Conservation (phyloP, 2,329 filamentous ascomycete genomes). For the Lachnellula suecica region DNA sequence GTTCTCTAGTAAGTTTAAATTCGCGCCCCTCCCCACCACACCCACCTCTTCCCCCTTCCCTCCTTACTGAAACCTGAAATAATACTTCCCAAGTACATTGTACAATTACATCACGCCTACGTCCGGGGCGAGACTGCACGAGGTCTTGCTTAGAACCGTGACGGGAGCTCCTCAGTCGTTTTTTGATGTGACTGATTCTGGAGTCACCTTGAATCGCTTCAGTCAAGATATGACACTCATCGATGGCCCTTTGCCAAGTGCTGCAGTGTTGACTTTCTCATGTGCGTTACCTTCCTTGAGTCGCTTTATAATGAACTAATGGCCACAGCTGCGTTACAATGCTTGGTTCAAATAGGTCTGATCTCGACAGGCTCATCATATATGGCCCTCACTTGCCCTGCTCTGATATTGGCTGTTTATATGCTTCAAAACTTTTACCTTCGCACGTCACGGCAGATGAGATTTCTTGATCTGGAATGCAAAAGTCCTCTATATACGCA, state of each 20-base stretch:
- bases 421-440: conserved; percentile 41
- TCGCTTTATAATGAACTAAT: background rate
- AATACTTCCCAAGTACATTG: background rate
- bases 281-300: background rate
- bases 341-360: conserved; percentile 15
- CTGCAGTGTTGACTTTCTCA: conserved; percentile 5
- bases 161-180: conserved; percentile 18
- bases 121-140: conserved; percentile 10
- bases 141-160: conserved; percentile 11
- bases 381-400: conserved; percentile 25
- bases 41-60: too few species aligned
- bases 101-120: conserved; percentile 12
- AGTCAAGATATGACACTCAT: conserved; percentile 27
- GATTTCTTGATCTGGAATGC: conserved; percentile 44
- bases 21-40: too few species aligned
- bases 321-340: conserved; percentile 4
- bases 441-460: conserved; percentile 45
- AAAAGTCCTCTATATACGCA: conserved; percentile 43
- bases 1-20: background rate
- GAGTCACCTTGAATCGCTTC: conserved; percentile 21
- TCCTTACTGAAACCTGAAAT: too few species aligned
- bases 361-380: conserved; percentile 34
- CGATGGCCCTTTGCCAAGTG: conserved; percentile 25
- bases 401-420: conserved; percentile 15
- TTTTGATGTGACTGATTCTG: conserved; percentile 19